Percentiles rank a stretch among this genome's conserved stretches.
Conservation (phyloP, 768 basidiomycete species). For the Sutorius australiensis region DNA sequence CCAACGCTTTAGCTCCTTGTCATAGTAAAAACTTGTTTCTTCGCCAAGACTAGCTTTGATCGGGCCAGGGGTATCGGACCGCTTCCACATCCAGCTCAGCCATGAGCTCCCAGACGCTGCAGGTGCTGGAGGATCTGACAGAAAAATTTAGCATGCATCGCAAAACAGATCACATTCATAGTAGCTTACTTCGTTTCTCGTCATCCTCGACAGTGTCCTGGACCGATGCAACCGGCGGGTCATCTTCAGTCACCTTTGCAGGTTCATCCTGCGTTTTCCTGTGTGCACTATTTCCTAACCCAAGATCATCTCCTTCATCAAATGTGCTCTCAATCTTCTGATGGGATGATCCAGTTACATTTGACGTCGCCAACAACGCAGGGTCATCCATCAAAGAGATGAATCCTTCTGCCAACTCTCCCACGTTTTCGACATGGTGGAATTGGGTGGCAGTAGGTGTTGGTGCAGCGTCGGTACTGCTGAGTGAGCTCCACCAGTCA, state of each 20-base stretch:
- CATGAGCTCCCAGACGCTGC: slow-evolving; percentile 53
- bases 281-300: slow-evolving; percentile 72
- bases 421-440: slow-evolving; percentile 46
- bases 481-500: slow-evolving; percentile 62
- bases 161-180: background rate
- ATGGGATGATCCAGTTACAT: slow-evolving; percentile 4
- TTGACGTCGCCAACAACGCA: slow-evolving; percentile 39
- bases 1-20: slow-evolving; percentile 94
- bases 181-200: slow-evolving; percentile 32
- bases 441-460: slow-evolving; percentile 76
- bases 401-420: slow-evolving; percentile 54
- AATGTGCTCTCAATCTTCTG: slow-evolving; percentile 10
- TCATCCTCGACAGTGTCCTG: slow-evolving; percentile 19
- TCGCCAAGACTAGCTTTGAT: slow-evolving; percentile 92
- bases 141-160: background rate
- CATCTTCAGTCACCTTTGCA: slow-evolving; percentile 27
- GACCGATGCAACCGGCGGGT: slow-evolving; percentile 17
- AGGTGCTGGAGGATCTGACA: slow-evolving; percentile 12
- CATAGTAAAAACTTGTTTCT: slow-evolving; percentile 86
- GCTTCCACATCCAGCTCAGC: slow-evolving; percentile 81
- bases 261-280: slow-evolving; percentile 33
- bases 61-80: slow-evolving; percentile 63
- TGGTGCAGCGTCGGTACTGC: slow-evolving; percentile 35
- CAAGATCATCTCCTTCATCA: slow-evolving; percentile 80
- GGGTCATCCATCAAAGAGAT: slow-evolving; percentile 78